phyloP scores from a whole-genome alignment of 1,284 basidiomycete species.

The Agroathelia rolfsii region DNA sequence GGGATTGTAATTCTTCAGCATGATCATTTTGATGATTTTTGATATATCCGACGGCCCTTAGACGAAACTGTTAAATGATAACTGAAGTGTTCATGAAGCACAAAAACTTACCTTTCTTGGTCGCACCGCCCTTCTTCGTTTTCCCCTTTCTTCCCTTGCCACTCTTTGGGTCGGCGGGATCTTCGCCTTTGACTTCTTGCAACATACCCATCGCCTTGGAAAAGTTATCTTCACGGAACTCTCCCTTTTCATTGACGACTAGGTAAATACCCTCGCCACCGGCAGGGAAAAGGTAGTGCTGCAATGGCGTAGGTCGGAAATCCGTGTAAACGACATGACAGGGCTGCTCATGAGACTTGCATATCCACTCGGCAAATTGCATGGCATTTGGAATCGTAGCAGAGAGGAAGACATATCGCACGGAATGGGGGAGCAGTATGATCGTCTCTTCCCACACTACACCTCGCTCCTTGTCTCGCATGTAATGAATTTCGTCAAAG shows the following conservation, averaged over 20 bases:
- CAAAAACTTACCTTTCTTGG: slow-evolving; percentile 66
- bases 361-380: slow-evolving; percentile 99
- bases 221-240: slow-evolving; percentile 97
- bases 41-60: slow-evolving; percentile 89
- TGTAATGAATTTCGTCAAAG: slow-evolving; percentile 99
- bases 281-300: slow-evolving; percentile 96
- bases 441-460: slow-evolving; percentile 93
- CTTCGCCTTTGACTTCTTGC: slow-evolving; percentile 81
- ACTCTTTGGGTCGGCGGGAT: slow-evolving; percentile 75
- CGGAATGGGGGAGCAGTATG: slow-evolving; percentile 91
- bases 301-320: slow-evolving; percentile 95
- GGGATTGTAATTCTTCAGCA: slow-evolving; percentile 96
- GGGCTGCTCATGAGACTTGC: slow-evolving; percentile 93
- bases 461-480: slow-evolving; percentile 93
- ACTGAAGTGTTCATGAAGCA: not conserved
- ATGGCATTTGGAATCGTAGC: slow-evolving; percentile 99
- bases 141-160: slow-evolving; percentile 86
- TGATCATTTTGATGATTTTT: slow-evolving; percentile 98
- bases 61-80: slow-evolving; percentile 8
- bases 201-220: slow-evolving; percentile 95
- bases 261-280: slow-evolving; percentile 96
- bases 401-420: slow-evolving; percentile 98
- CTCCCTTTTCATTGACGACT: slow-evolving; percentile 95
- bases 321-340: slow-evolving; percentile 99
- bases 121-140: slow-evolving; percentile 81